Percentiles rank a stretch among this genome's conserved stretches.
Conservation (phyloP, 129 eudicot species). For the sunflower (Helianthus annuus) region DNA sequence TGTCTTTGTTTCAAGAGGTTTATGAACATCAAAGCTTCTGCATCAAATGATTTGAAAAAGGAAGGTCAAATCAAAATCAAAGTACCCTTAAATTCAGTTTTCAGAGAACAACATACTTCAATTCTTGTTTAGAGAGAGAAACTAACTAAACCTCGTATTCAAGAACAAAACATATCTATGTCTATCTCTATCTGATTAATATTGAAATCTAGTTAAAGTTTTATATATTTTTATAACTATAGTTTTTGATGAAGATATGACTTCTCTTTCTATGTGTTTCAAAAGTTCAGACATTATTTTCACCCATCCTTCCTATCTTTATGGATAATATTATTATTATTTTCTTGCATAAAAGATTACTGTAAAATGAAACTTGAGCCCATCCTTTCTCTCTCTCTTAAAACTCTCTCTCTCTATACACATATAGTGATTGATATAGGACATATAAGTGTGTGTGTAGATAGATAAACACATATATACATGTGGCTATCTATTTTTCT, state of each 20-base stretch:
- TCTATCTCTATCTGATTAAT: constrained; percentile 13
- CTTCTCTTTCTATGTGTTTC: constrained; percentile 29
- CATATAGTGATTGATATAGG: neutral
- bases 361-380: neutral
- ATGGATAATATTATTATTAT: neutral
- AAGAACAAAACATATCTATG: constrained; percentile 4
- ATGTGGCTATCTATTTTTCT: constrained; percentile 17
- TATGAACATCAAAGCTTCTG: constrained; percentile 43
- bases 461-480: constrained; percentile 28
- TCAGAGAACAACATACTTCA: constrained; percentile 14
- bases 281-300: constrained; percentile 29
- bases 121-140: neutral
- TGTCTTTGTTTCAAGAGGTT: constrained; percentile 22
- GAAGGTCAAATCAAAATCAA: constrained; percentile 69
- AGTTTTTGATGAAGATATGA: constrained; percentile 19
- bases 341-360: neutral
- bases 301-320: neutral
- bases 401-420: constrained; percentile 2
- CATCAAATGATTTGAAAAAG: constrained; percentile 77
- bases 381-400: constrained; percentile 13
- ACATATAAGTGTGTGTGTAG: constrained; percentile 7
- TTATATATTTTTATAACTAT: neutral
- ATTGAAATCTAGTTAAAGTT: neutral
- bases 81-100: constrained; percentile 23
- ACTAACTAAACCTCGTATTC: neutral